Evolutionary conservation across 2,329 filamentous ascomycete species (phyloP).

Genomic region (Pseudogymnoascus sp.): DNA sequence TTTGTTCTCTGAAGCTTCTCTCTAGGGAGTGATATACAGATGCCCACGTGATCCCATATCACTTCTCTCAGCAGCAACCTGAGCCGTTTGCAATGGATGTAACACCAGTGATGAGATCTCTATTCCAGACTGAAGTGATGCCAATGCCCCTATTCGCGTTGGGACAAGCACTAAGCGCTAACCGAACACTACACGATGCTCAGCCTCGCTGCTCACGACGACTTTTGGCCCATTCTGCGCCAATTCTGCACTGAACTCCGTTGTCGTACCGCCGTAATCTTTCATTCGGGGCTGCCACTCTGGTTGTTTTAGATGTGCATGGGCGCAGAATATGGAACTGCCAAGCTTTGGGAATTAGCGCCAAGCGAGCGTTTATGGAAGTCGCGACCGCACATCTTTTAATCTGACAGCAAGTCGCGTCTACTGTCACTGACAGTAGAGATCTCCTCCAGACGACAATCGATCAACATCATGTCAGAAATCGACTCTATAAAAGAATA

Average conservation of each 20-base stretch:
- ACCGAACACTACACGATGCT: neutral
- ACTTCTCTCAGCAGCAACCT: neutral
- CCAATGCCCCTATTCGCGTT: neutral
- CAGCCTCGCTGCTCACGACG: neutral
- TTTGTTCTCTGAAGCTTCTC: neutral
- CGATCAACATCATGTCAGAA: neutral
- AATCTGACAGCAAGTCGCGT: neutral
- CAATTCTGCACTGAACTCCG: neutral
- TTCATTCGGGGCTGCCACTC: neutral
- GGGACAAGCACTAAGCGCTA: neutral
- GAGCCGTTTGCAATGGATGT: neutral
- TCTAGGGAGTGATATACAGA: neutral
- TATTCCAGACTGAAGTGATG: neutral
- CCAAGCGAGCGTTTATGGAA: constrained; percentile 7
- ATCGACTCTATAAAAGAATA: neutral
- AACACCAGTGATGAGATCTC: neutral
- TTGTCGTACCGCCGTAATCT: neutral
- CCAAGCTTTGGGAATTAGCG: constrained; percentile 1
- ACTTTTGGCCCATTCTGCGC: neutral
- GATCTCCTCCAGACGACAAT: neutral
- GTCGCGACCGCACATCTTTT: neutral
- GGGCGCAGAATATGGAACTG: neutral
- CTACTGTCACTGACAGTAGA: neutral
- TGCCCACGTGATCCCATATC: neutral
- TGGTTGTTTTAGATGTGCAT: neutral